Percentiles rank a stretch among this genome's conserved stretches.
phyloP scores from a whole-genome alignment of 75 land plant genomes.

The Pinus albicaulis region DNA sequence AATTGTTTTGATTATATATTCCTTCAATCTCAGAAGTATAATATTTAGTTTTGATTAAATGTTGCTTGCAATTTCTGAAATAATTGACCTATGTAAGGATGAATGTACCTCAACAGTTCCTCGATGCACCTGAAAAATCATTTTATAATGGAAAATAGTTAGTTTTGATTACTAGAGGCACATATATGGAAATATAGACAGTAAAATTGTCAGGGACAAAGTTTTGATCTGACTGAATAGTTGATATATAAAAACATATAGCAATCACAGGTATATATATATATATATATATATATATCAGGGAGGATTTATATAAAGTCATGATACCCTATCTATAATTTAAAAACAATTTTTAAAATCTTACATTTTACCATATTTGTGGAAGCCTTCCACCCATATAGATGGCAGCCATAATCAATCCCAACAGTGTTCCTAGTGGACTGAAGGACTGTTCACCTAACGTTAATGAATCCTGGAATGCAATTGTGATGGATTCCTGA shows the following conservation, averaged over 20 bases:
- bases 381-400: constrained; percentile 89
- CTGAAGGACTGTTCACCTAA: constrained; percentile 8
- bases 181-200: too few relatives aligned
- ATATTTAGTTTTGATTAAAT: too few relatives aligned
- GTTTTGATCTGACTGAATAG: constrained; percentile 67
- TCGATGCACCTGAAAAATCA: constrained; percentile 42
- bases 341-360: background rate
- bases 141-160: background rate
- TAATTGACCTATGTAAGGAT: background rate
- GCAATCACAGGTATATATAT: constrained; percentile 76
- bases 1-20: too few relatives aligned
- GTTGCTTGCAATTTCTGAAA: too few relatives aligned
- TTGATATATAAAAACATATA: constrained; percentile 57
- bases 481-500: background rate
- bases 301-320: too few relatives aligned
- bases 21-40: too few relatives aligned
- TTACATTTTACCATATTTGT: constrained; percentile 73
- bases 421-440: constrained; percentile 37
- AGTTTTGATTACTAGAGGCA: background rate
- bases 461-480: background rate
- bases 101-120: constrained; percentile 68
- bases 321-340: too few relatives aligned
- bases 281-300: too few relatives aligned
- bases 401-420: constrained; percentile 78
- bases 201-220: constrained; percentile 5